Evolutionary conservation across 768 basidiomycete genomes (phyloP).

Genomic region (Suillus subaureus): DNA sequence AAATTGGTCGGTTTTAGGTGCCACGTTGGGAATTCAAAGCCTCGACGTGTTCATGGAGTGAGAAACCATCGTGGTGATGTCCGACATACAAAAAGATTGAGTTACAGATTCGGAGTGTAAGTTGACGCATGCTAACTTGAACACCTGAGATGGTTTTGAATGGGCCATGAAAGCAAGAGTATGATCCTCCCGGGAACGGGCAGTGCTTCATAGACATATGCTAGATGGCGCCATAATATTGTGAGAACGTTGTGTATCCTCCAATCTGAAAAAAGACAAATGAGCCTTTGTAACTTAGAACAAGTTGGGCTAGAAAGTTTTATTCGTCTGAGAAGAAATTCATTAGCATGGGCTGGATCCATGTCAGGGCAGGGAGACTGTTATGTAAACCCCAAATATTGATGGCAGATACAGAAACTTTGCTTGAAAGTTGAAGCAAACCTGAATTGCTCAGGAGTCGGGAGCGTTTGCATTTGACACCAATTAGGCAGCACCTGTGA

Average conservation of each 20-base stretch:
- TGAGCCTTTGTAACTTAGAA: background rate
- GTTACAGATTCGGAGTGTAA: constrained; percentile 1
- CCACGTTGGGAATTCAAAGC: background rate
- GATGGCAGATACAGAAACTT: background rate
- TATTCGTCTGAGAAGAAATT: constrained; percentile 2
- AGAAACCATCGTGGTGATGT: constrained; percentile 15
- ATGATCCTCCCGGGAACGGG: background rate
- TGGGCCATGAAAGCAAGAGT: background rate
- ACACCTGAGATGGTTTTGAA: background rate
- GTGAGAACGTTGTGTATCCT: constrained; percentile 1
- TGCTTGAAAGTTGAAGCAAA: constrained; percentile 11
- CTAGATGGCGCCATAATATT: background rate
- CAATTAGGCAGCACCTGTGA: background rate
- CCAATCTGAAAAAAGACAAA: background rate
- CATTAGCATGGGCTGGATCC: too few species aligned
- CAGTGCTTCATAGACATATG: background rate
- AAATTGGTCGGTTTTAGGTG: background rate
- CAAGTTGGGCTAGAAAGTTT: background rate
- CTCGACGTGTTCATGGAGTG: constrained; percentile 11
- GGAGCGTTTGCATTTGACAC: background rate
- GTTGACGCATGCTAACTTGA: constrained; percentile 3
- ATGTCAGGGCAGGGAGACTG: background rate
- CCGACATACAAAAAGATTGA: constrained; percentile 1
- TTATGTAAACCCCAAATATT: background rate
- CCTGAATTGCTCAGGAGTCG: constrained; percentile 1